These are phyloP conservation scores for Phascolomyces articulosus DNA, from an alignment of 371 early-diverging fungal species.

Conservation along the genomic window DNA sequence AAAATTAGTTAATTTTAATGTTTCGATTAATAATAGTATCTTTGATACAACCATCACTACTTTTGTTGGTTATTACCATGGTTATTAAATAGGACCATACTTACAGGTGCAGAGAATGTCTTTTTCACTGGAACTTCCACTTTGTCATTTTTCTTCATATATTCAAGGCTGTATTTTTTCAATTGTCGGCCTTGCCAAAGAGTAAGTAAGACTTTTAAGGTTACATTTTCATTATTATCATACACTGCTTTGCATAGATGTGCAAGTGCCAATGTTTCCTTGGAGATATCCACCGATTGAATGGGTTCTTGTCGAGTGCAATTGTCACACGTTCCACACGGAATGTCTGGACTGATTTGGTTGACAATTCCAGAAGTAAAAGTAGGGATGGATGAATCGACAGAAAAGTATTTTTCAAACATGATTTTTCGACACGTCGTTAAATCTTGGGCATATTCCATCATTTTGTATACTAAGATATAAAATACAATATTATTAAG, in stretches of 20 bases:
- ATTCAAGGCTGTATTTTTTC: slow-evolving; percentile 37
- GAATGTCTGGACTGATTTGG: slow-evolving; percentile 35
- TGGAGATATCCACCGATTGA: slow-evolving; percentile 33
- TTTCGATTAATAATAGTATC: neutral
- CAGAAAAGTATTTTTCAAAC: slow-evolving; percentile 65
- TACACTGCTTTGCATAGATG: slow-evolving; percentile 39
- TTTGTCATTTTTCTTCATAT: slow-evolving; percentile 26
- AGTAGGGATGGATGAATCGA: slow-evolving; percentile 25
- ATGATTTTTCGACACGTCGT: slow-evolving; percentile 67
- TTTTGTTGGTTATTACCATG: slow-evolving; percentile 21
- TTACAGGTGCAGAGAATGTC: too few species aligned
- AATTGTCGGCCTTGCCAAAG: slow-evolving; percentile 48
- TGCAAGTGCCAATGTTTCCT: slow-evolving; percentile 46
- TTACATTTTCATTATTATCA: slow-evolving; percentile 46
- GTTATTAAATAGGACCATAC: too few species aligned
- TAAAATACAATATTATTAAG: neutral
- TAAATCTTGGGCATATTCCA: slow-evolving; percentile 68
- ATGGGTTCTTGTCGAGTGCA: slow-evolving; percentile 32
- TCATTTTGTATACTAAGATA: slow-evolving; percentile 60
- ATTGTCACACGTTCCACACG: slow-evolving; percentile 61
- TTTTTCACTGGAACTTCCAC: slow-evolving; percentile 40
- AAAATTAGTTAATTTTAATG: neutral
- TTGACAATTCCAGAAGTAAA: slow-evolving; percentile 21
- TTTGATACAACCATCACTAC: neutral
- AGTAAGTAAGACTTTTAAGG: slow-evolving; percentile 55